Base-by-base conservation (phyloP, 1,284 basidiomycete species). In the Peniophora sp. region DNA sequence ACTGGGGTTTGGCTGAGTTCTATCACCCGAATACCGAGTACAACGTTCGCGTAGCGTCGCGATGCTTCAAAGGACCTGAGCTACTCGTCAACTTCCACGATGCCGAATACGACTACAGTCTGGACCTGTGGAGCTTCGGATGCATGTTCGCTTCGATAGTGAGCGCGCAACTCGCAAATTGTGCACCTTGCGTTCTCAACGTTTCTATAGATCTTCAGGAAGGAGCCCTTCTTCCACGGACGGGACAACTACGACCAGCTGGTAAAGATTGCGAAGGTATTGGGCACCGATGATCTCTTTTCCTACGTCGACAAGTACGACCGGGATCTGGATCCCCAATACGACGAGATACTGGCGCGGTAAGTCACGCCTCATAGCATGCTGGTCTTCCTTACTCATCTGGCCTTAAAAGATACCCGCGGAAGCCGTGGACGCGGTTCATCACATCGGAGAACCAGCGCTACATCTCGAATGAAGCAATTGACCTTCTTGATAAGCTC, bases 111-210 rank as follows among this genome's bases (percentile, higher is more conserved):
- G 95, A 97, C 68, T 96, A 97, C 66, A 91, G 88, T 66, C 68
- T 95, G 58, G 96, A 99, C 68, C 92, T 99, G 91, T 98, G 96
- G 96, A 94, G 91, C 69, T 84, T 92, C 61, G 96, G 97, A 5
- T 98, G 96, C 69, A 98, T 97, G 92, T 97, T 97, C 67, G 93
- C 93, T 12, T 92, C 89, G n/a, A 96, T 98, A 92, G 92, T 93
- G 60, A 58, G 77, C 63, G 35, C 24, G 12, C 41, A 45, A 36
- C 35, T 50, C 39, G 20, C 16, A n/a, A 36, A 17, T 36, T 22
- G 23, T 14, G 17, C n/a, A 34, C 43, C 2, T n/a, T 41, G n/a
- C n/a, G 19, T 17, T 35, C 38, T 2, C 20, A 36, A 5, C 12
- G 3, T 17, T 3, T n/a, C 34, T 48, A 36, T 50, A 96, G 92